These are phyloP conservation scores for Scleroderma bovista DNA, from an alignment of 768 basidiomycete genomes.

Conservation along the genomic window DNA sequence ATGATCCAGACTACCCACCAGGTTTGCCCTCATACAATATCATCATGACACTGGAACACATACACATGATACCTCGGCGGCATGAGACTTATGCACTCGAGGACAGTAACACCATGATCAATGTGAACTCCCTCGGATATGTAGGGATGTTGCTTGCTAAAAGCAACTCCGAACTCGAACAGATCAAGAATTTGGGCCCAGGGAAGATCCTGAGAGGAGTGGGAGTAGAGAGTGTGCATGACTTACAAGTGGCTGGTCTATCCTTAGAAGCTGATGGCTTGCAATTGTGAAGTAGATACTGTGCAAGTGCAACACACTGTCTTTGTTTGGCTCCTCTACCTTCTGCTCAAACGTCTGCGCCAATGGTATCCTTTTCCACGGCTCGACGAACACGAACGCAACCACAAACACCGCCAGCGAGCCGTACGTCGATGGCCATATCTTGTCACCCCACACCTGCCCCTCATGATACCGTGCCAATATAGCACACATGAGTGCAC, in stretches of 20 bases:
- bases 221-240: conserved; percentile 62
- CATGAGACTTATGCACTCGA: conserved; percentile 51
- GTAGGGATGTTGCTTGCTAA: conserved; percentile 87
- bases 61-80: conserved; percentile 80
- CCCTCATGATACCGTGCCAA: conserved; percentile 95
- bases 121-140: conserved; percentile 84
- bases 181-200: conserved; percentile 58
- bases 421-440: conserved; percentile 92
- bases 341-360: conserved; percentile 88
- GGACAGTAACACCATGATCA: conserved; percentile 52
- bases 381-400: conserved; percentile 89
- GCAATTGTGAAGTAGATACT: not conserved
- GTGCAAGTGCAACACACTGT: no score
- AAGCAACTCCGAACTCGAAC: conserved; percentile 69
- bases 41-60: conserved; percentile 73
- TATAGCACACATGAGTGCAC: conserved; percentile 81
- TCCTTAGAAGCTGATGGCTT: conserved; percentile 27
- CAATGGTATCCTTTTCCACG: conserved; percentile 87
- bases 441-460: conserved; percentile 99
- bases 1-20: conserved; percentile 54
- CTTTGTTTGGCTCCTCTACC: conserved; percentile 60
- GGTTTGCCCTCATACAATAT: conserved; percentile 80
- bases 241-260: conserved; percentile 52
- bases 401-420: conserved; percentile 85
- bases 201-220: conserved; percentile 59